Base-by-base conservation (phyloP, 169 alveolate genomes). In the Plasmodium berghei region DNA sequence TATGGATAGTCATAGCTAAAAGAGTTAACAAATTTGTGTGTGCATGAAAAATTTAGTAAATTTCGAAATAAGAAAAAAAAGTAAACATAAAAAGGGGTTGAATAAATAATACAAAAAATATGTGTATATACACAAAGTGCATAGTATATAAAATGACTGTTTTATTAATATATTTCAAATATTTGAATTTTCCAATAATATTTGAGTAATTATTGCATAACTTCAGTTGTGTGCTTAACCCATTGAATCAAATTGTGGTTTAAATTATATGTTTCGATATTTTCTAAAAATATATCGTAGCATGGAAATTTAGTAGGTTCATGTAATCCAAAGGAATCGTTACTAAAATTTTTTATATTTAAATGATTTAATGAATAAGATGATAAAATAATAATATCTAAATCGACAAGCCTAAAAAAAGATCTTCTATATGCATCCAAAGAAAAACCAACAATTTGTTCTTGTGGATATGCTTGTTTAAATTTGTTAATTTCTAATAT, bases 391-490 rank as follows among this genome's bases (percentile, higher is more conserved):
- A 77, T 77, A 56, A 77, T 77, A 26, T 77, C 89, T 46, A 77
- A 58, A 34, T 77, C 89, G 0, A 77, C 89, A 12, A 77, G 54
- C 22, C 89, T 67, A 28, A 77, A 77, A 45, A 77, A 77, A 22
- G 89, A 77, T 63, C 89, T 64, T 49, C 89, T 77, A 58, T 77
- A 77, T 9, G 89, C 89, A 63, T 77, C 89, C 8, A 77, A 40
- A 0, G 89, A 77, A 54, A 77, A 77, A 8, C 89, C 89, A 14
- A 77, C 58, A 63, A 77, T 77, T 70, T 77, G 89, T 64, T 77
- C 89, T 64, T 77, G 89, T 20, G 89, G 89, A 64, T 77, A 77
- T 16, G 89, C 89, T 63, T 77, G 89, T 52, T 77, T 77, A 66
- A 77, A 77, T 77, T 77, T 77, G 26, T 77, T 77, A 52, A 77